Percentiles rank a stretch among this genome's conserved stretches.
phyloP scores from a whole-genome alignment of 2,329 filamentous ascomycete genomes.

The Claviceps quebecensis region DNA sequence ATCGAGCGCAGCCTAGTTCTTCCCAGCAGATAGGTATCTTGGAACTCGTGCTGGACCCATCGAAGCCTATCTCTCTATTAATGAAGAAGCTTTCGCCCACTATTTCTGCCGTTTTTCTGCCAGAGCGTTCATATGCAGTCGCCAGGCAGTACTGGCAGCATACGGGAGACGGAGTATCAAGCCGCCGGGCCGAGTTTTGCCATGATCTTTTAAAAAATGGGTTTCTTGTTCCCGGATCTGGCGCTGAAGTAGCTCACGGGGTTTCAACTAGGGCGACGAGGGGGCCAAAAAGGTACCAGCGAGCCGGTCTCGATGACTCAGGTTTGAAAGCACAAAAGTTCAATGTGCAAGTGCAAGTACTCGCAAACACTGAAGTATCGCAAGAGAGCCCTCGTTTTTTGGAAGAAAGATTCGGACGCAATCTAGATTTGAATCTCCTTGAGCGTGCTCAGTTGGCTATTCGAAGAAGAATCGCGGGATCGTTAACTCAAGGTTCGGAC shows the following conservation, averaged over 20 bases:
- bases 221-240: conserved; percentile 28
- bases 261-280: conserved; percentile 34
- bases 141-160: conserved; percentile 99
- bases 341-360: conserved; percentile 7
- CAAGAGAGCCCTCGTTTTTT: conserved; percentile 69
- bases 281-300: conserved; percentile 71
- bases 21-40: conserved; percentile 37
- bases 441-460: conserved; percentile 77
- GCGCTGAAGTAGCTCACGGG: conserved; percentile 13
- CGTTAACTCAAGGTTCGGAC: conserved; percentile 59
- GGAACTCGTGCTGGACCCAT: conserved; percentile 47
- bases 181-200: conserved; percentile 82
- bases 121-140: conserved; percentile 48
- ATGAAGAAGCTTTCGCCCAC: conserved; percentile 43
- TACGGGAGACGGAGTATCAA: conserved; percentile 82
- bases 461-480: conserved; percentile 74
- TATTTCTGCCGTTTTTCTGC: conserved; percentile 59
- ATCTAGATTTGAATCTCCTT: conserved; percentile 67
- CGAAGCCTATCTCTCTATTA: conserved; percentile 34
- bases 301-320: conserved; percentile 21
- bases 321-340: conserved; percentile 8
- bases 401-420: conserved; percentile 87
- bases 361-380: conserved; percentile 20
- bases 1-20: conserved; percentile 36
- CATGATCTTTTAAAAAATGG: conserved; percentile 59